Evolutionary conservation across 371 early-diverging fungal genomes (phyloP).

Genomic region (Mortierella sp.): DNA sequence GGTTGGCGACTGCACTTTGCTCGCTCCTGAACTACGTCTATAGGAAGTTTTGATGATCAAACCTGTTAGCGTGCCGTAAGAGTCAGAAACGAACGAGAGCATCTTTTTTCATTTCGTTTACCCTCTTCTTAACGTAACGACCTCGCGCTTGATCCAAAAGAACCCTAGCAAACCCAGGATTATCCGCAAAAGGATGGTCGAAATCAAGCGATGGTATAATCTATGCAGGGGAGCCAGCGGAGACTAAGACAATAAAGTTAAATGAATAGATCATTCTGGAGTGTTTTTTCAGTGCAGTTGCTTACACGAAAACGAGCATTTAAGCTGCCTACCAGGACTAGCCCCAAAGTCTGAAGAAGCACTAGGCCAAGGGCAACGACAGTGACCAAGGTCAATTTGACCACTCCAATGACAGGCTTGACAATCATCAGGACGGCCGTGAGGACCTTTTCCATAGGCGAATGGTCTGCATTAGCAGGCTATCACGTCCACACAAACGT

Average conservation of each 20-base stretch:
- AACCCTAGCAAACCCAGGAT: conserved; percentile 74
- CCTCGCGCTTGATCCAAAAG: conserved; percentile 69
- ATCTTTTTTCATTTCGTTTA: too few species aligned
- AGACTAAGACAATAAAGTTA: conserved; percentile 38
- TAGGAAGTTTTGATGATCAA: too few species aligned
- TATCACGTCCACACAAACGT: conserved; percentile 8
- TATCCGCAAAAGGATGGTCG: conserved; percentile 58
- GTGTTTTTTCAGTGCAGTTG: too few species aligned
- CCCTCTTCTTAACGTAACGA: conserved; percentile 66
- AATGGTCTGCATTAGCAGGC: conserved; percentile 55
- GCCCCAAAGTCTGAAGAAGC: conserved; percentile 49
- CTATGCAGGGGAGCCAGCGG: conserved; percentile 58
- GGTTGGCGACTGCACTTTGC: conserved; percentile 24
- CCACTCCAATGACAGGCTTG: conserved; percentile 61
- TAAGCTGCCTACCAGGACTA: conserved; percentile 26
- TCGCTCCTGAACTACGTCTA: conserved; percentile 39
- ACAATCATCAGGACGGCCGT: conserved; percentile 50
- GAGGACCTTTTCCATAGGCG: conserved; percentile 28
- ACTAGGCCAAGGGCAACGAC: conserved; percentile 52
- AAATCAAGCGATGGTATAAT: conserved; percentile 56
- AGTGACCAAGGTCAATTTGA: conserved; percentile 57
- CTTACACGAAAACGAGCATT: too few species aligned
- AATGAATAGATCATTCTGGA: conserved; percentile 4
- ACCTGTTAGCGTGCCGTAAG: too few species aligned
- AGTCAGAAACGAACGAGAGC: too few species aligned